Percentiles rank a stretch among this genome's conserved stretches.
These are phyloP conservation scores for Pueraria montana DNA, from an alignment of 306 rosid genomes.

Conservation along the genomic window DNA sequence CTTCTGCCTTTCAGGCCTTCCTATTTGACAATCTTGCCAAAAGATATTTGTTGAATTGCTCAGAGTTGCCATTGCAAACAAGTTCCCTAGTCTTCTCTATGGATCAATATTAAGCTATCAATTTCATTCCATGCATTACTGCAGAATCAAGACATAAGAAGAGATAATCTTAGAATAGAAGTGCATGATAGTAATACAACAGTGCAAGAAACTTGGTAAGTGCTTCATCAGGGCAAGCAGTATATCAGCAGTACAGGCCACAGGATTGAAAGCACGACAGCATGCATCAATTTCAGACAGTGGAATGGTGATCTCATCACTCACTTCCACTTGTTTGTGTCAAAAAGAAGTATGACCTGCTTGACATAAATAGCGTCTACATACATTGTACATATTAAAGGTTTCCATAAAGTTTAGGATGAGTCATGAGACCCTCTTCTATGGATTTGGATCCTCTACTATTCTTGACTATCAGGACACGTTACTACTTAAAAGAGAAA, in stretches of 20 bases:
- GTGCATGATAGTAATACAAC: constrained; percentile 12
- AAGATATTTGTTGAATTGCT: constrained; percentile 79
- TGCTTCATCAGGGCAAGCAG: constrained; percentile 46
- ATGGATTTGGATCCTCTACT: constrained; percentile 30
- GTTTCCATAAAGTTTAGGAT: constrained; percentile 29
- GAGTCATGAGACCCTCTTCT: constrained; percentile 31
- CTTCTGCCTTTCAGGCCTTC: constrained; percentile 80
- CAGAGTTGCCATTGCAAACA: constrained; percentile 65
- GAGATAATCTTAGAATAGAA: constrained; percentile 28
- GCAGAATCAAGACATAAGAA: constrained; percentile 40
- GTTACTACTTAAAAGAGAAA: neutral
- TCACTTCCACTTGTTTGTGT: constrained; percentile 44
- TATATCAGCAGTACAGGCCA: neutral
- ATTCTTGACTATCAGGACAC: neutral
- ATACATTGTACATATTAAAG: constrained; percentile 52
- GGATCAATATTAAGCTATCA: constrained; percentile 40
- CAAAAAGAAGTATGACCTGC: constrained; percentile 32
- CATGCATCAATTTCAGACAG: constrained; percentile 32
- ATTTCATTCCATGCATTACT: constrained; percentile 44
- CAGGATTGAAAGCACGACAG: constrained; percentile 32
- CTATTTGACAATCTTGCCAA: constrained; percentile 86
- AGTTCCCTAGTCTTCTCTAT: constrained; percentile 46
- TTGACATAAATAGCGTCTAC: constrained; percentile 42
- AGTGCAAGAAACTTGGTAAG: constrained; percentile 22
- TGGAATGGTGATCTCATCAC: constrained; percentile 53